Evolutionary conservation across 345 rosid genomes (phyloP), one percentile per base, ranked within the genome.

Genomic region (Excoecaria agallocha): DNA sequence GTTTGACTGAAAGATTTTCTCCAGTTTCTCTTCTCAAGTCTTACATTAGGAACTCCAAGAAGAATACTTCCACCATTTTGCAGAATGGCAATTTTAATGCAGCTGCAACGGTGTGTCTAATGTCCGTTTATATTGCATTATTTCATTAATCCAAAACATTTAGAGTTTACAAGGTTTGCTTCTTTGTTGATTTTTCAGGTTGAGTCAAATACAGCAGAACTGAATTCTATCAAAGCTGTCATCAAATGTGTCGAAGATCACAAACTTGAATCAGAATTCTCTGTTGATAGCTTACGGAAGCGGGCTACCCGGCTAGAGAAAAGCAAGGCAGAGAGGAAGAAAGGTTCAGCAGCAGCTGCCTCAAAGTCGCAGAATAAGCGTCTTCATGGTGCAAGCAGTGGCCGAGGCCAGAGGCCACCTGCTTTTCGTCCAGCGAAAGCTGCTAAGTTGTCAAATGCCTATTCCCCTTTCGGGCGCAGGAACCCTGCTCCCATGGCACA

Each of bases 231-330:
- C 54, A 88, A 66, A 81, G 84, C 87, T 4, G 83, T 86, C 74
- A 81, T 86, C 66, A 88, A 79, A 81, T 86, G 92, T 5, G 82
- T 86, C 16, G 92, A 86, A 82, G 89, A 88, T 79, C 88, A 83
- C 74, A 85, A 85, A 63, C 88, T 86, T 30, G 88, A 88, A 60
- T 61, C 88, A 16, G 85, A 80, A 52, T 86, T 86, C 71, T 39
- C 87, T 12, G 48, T 81, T 16, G 88, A 85, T 61, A 73, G 16
- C 71, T 77, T 88, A 69, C 83, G 68, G 68, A 88, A 82, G 79
- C 68, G 84, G 63, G 88, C 73, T 43, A 13, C 77, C 59, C 86
- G 72, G 45, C 83, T 88, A 78, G 91, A 86, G 64, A 85, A 85
- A 70, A 64, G 66, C 39, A 87, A 75, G 65, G 78, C 79, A 1